Percentiles rank a stretch among this genome's conserved stretches.
phyloP scores from a whole-genome alignment of 2,329 filamentous ascomycete species.

The Hymenoscyphus fructigenus region DNA sequence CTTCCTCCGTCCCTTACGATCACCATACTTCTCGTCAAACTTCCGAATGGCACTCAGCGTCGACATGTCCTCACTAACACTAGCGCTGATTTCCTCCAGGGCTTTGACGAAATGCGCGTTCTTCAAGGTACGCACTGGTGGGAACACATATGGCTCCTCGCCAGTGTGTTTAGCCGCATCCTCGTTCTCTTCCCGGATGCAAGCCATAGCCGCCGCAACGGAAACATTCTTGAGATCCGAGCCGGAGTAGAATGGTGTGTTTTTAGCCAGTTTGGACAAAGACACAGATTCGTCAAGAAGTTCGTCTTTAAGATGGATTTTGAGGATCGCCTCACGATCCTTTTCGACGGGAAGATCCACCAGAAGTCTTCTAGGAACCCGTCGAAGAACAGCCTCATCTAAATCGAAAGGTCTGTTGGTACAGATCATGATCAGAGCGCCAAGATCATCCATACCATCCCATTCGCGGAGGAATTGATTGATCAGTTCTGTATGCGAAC shows the following conservation, averaged over 20 bases:
- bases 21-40: slow-evolving; percentile 94
- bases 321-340: slow-evolving; percentile 67
- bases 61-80: slow-evolving; percentile 91
- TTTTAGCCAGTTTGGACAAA: slow-evolving; percentile 60
- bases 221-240: slow-evolving; percentile 82
- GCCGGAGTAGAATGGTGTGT: slow-evolving; percentile 76
- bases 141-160: slow-evolving; percentile 52
- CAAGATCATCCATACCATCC: slow-evolving; percentile 82
- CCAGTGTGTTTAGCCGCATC: slow-evolving; percentile 40
- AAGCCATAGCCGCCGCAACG: slow-evolving; percentile 76
- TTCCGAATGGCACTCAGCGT: slow-evolving; percentile 83
- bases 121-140: slow-evolving; percentile 65
- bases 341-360: slow-evolving; percentile 68
- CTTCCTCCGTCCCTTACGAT: slow-evolving; percentile 67
- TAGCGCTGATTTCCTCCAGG: slow-evolving; percentile 84
- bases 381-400: slow-evolving; percentile 81
- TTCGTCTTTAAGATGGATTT: slow-evolving; percentile 71
- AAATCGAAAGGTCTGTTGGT: slow-evolving; percentile 95
- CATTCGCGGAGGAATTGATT: slow-evolving; percentile 97
- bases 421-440: slow-evolving; percentile 96
- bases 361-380: slow-evolving; percentile 69
- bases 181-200: slow-evolving; percentile 71
- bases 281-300: slow-evolving; percentile 59
- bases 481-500: slow-evolving; percentile 77
- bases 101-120: slow-evolving; percentile 79